Evolutionary conservation across 371 early-diverging fungal species (phyloP).

Genomic region (Syncephalis fuscata): DNA sequence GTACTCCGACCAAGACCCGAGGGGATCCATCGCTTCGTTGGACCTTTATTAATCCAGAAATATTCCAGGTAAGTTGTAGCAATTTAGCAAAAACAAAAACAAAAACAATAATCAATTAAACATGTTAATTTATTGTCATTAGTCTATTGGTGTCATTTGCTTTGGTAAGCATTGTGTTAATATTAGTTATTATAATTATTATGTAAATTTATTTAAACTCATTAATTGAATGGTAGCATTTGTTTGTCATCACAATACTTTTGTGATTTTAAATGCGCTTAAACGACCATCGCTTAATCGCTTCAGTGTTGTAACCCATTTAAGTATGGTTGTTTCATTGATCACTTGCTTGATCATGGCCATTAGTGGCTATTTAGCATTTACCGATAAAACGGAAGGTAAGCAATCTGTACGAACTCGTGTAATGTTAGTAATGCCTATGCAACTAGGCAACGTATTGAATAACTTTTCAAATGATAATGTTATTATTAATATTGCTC

Average conservation of each 20-base stretch:
- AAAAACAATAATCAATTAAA: not conserved
- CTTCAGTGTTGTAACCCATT: slow-evolving; percentile 50
- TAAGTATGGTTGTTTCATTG: slow-evolving; percentile 46
- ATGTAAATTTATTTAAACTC: not conserved
- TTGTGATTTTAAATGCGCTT: slow-evolving; percentile 59
- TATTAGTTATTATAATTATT: not conserved
- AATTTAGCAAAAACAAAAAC: not conserved
- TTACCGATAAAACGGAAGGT: slow-evolving; percentile 57
- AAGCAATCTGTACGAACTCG: not conserved
- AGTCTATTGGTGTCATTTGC: slow-evolving; percentile 60
- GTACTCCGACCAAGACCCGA: slow-evolving; percentile 25
- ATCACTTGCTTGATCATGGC: slow-evolving; percentile 46
- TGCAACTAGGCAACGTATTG: slow-evolving; percentile 43
- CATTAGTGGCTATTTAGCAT: slow-evolving; percentile 40
- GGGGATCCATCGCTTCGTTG: slow-evolving; percentile 25
- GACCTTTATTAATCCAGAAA: slow-evolving; percentile 29
- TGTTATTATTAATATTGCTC: slow-evolving; percentile 53
- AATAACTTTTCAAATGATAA: slow-evolving; percentile 62
- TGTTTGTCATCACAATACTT: slow-evolving; percentile 74
- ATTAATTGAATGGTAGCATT: too few relatives aligned
- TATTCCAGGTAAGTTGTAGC: slow-evolving; percentile 25
- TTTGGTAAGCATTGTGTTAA: slow-evolving; percentile 32
- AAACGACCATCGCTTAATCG: slow-evolving; percentile 55
- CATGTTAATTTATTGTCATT: not conserved
- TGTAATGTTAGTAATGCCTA: not conserved